These are phyloP conservation scores for Fusarium brevicatenulatum DNA, from an alignment of 2,329 filamentous ascomycete species.

Conservation along the genomic window DNA sequence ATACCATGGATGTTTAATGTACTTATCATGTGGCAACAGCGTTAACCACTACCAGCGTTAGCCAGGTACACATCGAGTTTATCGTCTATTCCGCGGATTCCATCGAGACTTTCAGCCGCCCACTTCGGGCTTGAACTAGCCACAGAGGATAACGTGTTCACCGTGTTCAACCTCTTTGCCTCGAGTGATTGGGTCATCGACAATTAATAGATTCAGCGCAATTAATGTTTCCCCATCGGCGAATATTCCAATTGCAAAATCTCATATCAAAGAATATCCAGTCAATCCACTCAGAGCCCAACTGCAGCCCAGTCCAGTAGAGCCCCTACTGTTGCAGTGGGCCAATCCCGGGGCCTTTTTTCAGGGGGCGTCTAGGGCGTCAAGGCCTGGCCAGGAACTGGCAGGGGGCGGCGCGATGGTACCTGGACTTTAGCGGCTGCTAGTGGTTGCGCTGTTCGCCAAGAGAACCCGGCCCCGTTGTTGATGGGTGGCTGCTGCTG, in stretches of 20 bases:
- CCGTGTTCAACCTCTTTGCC: neutral
- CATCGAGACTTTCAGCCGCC: conserved; percentile 4
- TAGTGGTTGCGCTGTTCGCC: conserved; percentile 31
- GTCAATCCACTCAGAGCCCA: conserved; percentile 3
- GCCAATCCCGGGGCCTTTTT: neutral
- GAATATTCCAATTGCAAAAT: neutral
- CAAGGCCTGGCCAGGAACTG: conserved; percentile 1
- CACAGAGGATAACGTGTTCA: neutral
- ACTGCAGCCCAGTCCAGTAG: neutral
- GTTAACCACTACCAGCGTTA: conserved; percentile 15
- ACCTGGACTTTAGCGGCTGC: conserved; percentile 35
- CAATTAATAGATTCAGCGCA: neutral
- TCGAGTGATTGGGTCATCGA: conserved; percentile 8
- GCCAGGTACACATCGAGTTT: conserved; percentile 22
- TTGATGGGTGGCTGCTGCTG: conserved; percentile 23
- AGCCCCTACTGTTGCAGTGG: conserved; percentile 18
- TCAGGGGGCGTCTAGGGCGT: conserved; percentile 12
- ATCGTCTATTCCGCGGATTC: neutral
- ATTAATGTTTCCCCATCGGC: neutral
- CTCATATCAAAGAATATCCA: conserved; percentile 5
- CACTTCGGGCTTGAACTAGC: conserved; percentile 9
- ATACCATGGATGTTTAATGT: neutral
- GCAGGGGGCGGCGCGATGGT: conserved; percentile 31
- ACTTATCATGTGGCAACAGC: conserved; percentile 20
- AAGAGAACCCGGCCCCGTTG: conserved; percentile 24